These are phyloP conservation scores for Epichloe sylvatica DNA, from an alignment of 2,329 filamentous ascomycete genomes.

Conservation along the genomic window DNA sequence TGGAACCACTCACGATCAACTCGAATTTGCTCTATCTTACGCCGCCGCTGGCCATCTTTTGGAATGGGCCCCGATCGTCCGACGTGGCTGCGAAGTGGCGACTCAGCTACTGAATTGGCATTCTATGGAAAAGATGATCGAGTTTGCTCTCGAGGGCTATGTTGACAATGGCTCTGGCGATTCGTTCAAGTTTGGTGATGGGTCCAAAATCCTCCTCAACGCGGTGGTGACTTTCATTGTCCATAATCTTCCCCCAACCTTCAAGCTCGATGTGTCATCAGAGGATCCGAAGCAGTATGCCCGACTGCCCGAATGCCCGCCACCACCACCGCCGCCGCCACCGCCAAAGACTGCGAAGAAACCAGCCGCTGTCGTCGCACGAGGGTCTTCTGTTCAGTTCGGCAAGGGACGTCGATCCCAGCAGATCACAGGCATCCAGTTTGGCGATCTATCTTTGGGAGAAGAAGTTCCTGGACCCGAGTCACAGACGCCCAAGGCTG, in stretches of 20 bases:
- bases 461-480: constrained; percentile 14
- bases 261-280: constrained; percentile 39
- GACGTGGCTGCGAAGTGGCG: constrained; percentile 46
- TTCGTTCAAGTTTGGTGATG: constrained; percentile 37
- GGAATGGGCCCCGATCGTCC: constrained; percentile 37
- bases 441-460: constrained; percentile 47
- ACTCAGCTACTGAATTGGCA: constrained; percentile 46
- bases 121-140: constrained; percentile 45
- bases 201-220: constrained; percentile 39
- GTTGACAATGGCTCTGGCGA: constrained; percentile 25
- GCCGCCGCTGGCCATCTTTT: constrained; percentile 48
- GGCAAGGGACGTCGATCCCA: constrained; percentile 28
- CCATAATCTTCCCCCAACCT: constrained; percentile 44
- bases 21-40: constrained; percentile 48
- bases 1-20: constrained; percentile 27
- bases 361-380: constrained; percentile 18
- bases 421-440: constrained; percentile 51
- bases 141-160: constrained; percentile 37
- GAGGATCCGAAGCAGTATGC: constrained; percentile 22
- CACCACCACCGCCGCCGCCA: constrained; percentile 6
- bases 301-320: constrained; percentile 23
- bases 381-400: constrained; percentile 23
- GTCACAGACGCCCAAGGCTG: constrained; percentile 18
- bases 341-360: constrained; percentile 6
- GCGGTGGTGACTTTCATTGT: constrained; percentile 45